Conservation (phyloP, 768 basidiomycete genomes). For the Hemileccinum rubropunctum region DNA sequence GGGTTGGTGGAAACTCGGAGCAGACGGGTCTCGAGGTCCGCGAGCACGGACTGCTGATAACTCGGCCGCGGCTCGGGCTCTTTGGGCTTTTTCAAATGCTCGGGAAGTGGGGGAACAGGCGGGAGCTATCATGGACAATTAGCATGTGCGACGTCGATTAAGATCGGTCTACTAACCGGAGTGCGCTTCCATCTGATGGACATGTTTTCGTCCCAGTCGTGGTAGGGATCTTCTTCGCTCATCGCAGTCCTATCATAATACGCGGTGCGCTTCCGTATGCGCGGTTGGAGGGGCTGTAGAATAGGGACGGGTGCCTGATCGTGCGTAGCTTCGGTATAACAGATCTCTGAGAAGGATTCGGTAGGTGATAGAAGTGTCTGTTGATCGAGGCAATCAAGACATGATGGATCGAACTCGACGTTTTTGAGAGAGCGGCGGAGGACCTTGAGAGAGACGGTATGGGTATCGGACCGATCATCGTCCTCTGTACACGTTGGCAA, state of each 20-base stretch:
- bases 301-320: constrained; percentile 28
- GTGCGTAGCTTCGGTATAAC: constrained; percentile 41
- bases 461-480: constrained; percentile 23
- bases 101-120: constrained; percentile 26
- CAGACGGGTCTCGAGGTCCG: constrained; percentile 30
- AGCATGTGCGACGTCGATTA: not conserved
- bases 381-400: constrained; percentile 42
- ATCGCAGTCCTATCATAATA: constrained; percentile 32
- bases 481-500: constrained; percentile 30
- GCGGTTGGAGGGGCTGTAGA: constrained; percentile 32
- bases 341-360: constrained; percentile 42
- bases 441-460: constrained; percentile 30
- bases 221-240: constrained; percentile 35
- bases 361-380: constrained; percentile 40
- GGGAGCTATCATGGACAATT: constrained; percentile 19
- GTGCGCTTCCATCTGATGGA: constrained; percentile 23
- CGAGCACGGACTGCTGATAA: constrained; percentile 31
- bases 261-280: constrained; percentile 27
- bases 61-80: constrained; percentile 18
- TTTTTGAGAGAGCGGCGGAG: constrained; percentile 34
- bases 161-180: constrained; percentile 14
- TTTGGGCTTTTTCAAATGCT: constrained; percentile 20
- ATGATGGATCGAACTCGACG: constrained; percentile 39
- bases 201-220: constrained; percentile 36
- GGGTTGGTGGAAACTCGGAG: constrained; percentile 28